Evolutionary conservation across 2,329 filamentous ascomycete species (phyloP).

Genomic region (Xenoacremonium recifei): DNA sequence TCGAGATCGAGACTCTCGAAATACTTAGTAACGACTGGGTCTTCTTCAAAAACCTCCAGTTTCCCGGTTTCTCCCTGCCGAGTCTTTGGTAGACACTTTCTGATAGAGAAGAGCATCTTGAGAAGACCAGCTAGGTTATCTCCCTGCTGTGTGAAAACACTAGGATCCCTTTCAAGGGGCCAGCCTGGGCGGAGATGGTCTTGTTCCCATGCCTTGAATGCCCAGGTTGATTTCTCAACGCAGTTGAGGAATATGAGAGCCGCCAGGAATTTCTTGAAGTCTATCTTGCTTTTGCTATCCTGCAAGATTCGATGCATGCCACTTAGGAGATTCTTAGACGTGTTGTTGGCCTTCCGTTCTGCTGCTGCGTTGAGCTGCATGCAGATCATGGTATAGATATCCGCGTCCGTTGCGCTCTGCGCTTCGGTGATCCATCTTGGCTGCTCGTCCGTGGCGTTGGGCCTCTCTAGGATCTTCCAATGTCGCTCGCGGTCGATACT

Average conservation of each 20-base stretch:
- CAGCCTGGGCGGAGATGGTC: constrained; percentile 57
- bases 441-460: constrained; percentile 38
- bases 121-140: constrained; percentile 57
- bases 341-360: constrained; percentile 60
- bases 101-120: constrained; percentile 60
- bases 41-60: constrained; percentile 46
- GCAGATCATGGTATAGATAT: constrained; percentile 60
- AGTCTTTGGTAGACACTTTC: constrained; percentile 57
- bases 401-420: constrained; percentile 47
- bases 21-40: constrained; percentile 47
- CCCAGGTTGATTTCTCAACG: constrained; percentile 67
- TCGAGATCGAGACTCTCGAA: constrained; percentile 57
- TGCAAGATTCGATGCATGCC: constrained; percentile 61
- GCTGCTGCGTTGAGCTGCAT: constrained; percentile 64
- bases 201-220: constrained; percentile 67
- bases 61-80: constrained; percentile 46
- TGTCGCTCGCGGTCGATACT: constrained; percentile 63
- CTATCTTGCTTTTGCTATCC: constrained; percentile 58
- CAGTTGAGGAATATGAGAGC: constrained; percentile 63
- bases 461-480: constrained; percentile 56
- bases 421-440: constrained; percentile 49
- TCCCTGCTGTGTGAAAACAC: constrained; percentile 57
- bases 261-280: constrained; percentile 61
- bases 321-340: constrained; percentile 57
- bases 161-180: constrained; percentile 58